Evolutionary conservation across 2,329 filamentous ascomycete genomes (phyloP).

Genomic region (Alternaria hordeiaustralica): DNA sequence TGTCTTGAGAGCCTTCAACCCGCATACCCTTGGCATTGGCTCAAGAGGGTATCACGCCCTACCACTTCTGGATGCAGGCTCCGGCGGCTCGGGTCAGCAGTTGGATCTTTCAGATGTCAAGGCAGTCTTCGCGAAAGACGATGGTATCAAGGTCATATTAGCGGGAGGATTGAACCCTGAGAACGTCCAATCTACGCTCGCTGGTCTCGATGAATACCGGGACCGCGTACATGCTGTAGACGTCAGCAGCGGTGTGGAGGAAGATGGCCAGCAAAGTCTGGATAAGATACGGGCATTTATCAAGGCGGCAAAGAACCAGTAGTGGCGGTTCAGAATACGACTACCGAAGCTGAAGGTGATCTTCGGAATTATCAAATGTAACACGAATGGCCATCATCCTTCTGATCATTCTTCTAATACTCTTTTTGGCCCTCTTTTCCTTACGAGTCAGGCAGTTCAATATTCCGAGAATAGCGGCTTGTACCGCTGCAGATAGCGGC

Average conservation of each 20-base stretch:
- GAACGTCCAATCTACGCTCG: conserved; percentile 75
- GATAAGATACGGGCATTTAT: conserved; percentile 84
- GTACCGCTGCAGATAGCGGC: not conserved
- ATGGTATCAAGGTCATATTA: conserved; percentile 75
- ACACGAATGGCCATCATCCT: not conserved
- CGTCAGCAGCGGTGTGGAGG: conserved; percentile 91
- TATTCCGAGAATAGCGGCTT: not conserved
- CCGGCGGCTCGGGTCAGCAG: conserved; percentile 79
- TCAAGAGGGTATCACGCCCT: conserved; percentile 81
- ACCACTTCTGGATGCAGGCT: conserved; percentile 85
- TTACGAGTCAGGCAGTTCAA: not conserved
- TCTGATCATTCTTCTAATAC: not conserved
- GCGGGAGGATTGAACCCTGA: conserved; percentile 84
- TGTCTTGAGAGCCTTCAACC: conserved; percentile 85
- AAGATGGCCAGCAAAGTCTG: conserved; percentile 76
- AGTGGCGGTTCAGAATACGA: not conserved
- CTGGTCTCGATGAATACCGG: conserved; percentile 65
- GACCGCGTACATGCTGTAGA: conserved; percentile 81
- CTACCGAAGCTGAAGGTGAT: not conserved
- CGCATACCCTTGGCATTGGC: conserved; percentile 73
- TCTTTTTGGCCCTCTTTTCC: not conserved
- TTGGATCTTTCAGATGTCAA: conserved; percentile 76
- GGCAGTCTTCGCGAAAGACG: conserved; percentile 68
- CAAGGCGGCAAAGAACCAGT: conserved; percentile 64
- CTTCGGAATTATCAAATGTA: not conserved